Conservation (phyloP, 805 yeast genomes). For the Lipomyces starkeyi region DNA sequence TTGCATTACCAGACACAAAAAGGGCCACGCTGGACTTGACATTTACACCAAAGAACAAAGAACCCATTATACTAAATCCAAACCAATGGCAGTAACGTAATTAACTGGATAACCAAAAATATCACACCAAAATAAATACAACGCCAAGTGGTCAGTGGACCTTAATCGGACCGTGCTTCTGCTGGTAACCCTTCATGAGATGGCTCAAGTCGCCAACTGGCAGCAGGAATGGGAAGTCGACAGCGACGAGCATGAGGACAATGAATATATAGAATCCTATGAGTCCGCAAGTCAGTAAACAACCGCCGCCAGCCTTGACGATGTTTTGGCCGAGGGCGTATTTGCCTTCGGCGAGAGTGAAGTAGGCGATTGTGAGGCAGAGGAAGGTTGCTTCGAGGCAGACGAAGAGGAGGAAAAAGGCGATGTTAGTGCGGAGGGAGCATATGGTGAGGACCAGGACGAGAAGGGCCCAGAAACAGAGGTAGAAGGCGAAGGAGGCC, state of each 20-base stretch:
- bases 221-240: constrained; percentile 34
- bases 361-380: constrained; percentile 32
- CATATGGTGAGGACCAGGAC: constrained; percentile 29
- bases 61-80: no score
- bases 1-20: no score
- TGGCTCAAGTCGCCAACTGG: constrained; percentile 36
- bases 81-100: no score
- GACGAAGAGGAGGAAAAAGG: constrained; percentile 30
- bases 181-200: constrained; percentile 34
- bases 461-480: constrained; percentile 32
- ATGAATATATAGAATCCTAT: constrained; percentile 34
- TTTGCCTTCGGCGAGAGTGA: constrained; percentile 16
- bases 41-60: no score
- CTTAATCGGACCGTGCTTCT: constrained; percentile 35
- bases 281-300: constrained; percentile 29
- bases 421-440: constrained; percentile 36
- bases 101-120: background rate
- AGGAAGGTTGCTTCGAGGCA: constrained; percentile 26
- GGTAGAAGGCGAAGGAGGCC: constrained; percentile 34
- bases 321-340: constrained; percentile 11
- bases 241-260: constrained; percentile 36
- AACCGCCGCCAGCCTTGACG: constrained; percentile 36
- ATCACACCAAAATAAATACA: background rate
- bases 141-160: background rate
- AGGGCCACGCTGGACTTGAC: no score